Conservation (phyloP, 2,329 filamentous ascomycete species). For the Gaeumannomyces sp. region DNA sequence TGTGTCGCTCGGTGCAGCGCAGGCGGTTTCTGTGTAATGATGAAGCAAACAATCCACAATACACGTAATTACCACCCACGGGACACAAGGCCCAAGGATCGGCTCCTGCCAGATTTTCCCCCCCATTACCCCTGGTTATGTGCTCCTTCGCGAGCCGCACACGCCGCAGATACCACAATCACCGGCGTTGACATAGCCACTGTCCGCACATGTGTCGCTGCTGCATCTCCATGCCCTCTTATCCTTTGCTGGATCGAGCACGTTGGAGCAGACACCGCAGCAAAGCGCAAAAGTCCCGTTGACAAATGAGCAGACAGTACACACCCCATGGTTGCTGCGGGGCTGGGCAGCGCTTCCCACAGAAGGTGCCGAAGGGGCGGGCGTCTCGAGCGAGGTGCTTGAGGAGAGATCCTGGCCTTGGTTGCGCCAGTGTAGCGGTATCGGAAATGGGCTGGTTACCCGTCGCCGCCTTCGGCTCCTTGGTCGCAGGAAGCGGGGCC, state of each 20-base stretch:
- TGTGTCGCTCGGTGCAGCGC: no score
- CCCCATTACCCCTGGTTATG: neutral
- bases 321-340: conserved; percentile 23
- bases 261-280: conserved; percentile 65
- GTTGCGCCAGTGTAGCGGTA: no score
- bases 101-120: no score
- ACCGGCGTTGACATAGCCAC: conserved; percentile 59
- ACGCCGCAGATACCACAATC: conserved; percentile 66
- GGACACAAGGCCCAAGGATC: no score
- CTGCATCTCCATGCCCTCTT: conserved; percentile 58
- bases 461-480: neutral
- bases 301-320: conserved; percentile 61
- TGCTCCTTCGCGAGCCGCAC: conserved; percentile 43
- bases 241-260: conserved; percentile 50
- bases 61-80: no score
- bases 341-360: no score
- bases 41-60: no score
- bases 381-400: no score
- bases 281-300: conserved; percentile 51
- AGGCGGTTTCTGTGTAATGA: no score
- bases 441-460: no score
- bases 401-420: no score
- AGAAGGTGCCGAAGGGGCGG: neutral
- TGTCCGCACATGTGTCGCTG: conserved; percentile 47
- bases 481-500: neutral